A percentile compares a stretch with the other conserved stretches of the same genome.
Evolutionary conservation across 139 green algal species (phyloP).

Genomic region (Chlamydomonas schloesseri): DNA sequence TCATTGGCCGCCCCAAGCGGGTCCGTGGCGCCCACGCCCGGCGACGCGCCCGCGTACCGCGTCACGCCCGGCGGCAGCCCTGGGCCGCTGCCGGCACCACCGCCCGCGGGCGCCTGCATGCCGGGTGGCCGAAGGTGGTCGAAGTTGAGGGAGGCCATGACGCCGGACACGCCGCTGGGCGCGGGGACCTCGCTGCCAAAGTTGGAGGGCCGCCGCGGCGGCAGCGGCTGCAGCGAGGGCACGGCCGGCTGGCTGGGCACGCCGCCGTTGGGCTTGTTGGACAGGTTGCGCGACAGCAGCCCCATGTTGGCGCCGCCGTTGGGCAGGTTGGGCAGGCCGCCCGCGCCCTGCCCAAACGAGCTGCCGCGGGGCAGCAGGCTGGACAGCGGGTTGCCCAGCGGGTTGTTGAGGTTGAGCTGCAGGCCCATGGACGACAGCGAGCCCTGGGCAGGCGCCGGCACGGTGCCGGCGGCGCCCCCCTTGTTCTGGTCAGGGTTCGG

Average conservation of each 20-base stretch:
- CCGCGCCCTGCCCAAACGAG: slow-evolving; percentile 5
- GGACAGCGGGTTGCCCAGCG: slow-evolving; percentile 5
- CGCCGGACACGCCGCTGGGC: neutral
- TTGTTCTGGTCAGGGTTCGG: slow-evolving; percentile 12
- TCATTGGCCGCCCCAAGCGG: neutral
- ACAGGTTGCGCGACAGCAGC: no score
- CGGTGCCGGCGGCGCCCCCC: neutral
- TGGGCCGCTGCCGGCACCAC: neutral
- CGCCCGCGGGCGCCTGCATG: neutral
- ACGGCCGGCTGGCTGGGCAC: no score
- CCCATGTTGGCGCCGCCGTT: neutral
- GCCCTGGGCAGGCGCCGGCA: neutral
- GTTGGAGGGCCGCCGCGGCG: neutral
- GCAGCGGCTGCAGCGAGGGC: neutral
- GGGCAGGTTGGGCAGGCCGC: neutral
- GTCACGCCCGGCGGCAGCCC: slow-evolving; percentile 35
- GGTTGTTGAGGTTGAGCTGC: slow-evolving; percentile 8
- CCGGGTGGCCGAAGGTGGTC: neutral
- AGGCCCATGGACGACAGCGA: slow-evolving; percentile 29
- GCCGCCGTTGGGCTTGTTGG: no score
- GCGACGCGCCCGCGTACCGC: neutral
- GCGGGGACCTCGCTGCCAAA: neutral
- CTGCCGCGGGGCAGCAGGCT: slow-evolving; percentile 14
- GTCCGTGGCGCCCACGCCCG: neutral
- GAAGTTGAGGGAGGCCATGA: slow-evolving; percentile 26